Conservation (phyloP, 2,329 filamentous ascomycete species). For the Waltergamsia citrina region DNA sequence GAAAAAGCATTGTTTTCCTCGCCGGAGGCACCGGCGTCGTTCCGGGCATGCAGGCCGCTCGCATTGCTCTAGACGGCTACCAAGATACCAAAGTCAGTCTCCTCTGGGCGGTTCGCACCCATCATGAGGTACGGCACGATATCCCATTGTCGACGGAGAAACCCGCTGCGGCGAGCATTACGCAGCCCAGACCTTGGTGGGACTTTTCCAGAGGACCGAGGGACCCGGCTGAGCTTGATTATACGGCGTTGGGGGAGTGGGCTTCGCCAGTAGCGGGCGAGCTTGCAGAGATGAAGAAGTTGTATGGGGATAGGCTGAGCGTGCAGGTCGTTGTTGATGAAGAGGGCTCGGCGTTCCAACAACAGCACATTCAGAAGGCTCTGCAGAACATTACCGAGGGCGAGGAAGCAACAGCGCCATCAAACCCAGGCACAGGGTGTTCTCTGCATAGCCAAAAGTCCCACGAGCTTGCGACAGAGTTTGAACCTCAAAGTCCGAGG, state of each 20-base stretch:
- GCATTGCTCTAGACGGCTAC: conserved; percentile 42
- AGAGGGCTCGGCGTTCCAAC: conserved; percentile 58
- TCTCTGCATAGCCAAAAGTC: conserved; percentile 18
- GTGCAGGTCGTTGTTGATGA: conserved; percentile 79
- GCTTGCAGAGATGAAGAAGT: conserved; percentile 45
- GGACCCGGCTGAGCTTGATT: conserved; percentile 9
- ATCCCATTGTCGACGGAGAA: no score
- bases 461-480: conserved; percentile 18
- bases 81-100: conserved; percentile 46
- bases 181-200: conserved; percentile 13
- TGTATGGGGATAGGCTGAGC: conserved; percentile 44
- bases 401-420: conserved; percentile 6
- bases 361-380: conserved; percentile 32
- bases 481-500: conserved; percentile 13
- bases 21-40: conserved; percentile 91
- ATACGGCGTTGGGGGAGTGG: background rate
- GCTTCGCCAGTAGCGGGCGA: conserved; percentile 44
- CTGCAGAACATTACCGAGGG: conserved; percentile 8
- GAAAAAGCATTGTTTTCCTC: conserved; percentile 60
- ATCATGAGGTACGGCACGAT: conserved; percentile 37
- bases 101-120: conserved; percentile 68
- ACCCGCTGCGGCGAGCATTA: background rate
- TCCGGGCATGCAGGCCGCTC: conserved; percentile 73
- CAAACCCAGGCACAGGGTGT: conserved; percentile 11
- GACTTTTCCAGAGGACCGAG: conserved; percentile 11